A percentile compares a stretch with the other conserved stretches of the same genome.
Conservation (phyloP, 768 basidiomycete genomes). For the Boletus speciosus region DNA sequence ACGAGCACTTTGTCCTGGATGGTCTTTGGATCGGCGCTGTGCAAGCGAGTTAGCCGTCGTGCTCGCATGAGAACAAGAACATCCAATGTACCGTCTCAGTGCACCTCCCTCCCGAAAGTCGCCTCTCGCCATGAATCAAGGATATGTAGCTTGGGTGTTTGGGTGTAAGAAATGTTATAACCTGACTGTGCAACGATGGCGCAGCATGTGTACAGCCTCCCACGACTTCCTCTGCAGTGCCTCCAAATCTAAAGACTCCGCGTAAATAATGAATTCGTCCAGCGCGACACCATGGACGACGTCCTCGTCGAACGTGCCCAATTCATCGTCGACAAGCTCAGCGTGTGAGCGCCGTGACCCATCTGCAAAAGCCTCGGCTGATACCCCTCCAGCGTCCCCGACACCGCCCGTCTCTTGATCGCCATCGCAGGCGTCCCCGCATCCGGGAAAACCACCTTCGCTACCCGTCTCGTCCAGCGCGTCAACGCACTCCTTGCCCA, state of each 20-base stretch:
- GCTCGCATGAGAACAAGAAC: no score
- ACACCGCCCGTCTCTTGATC: conserved; percentile 51
- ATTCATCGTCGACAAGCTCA: conserved; percentile 36
- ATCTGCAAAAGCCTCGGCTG: not conserved
- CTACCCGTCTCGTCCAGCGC: conserved; percentile 42
- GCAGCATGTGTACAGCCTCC: not conserved
- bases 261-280: not conserved
- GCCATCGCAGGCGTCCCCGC: conserved; percentile 56
- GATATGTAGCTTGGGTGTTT: not conserved
- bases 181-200: no score
- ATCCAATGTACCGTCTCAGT: not conserved
- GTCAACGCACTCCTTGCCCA: conserved; percentile 44
- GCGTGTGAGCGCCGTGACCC: conserved; percentile 30
- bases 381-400: conserved; percentile 8
- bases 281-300: conserved; percentile 27
- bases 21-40: conserved; percentile 64
- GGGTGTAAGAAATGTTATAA: not conserved
- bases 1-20: conserved; percentile 84
- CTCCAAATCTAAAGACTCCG: not conserved
- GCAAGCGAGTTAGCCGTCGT: not conserved
- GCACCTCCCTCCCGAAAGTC: not conserved
- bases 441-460: conserved; percentile 81
- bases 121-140: not conserved
- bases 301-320: conserved; percentile 39
- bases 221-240: not conserved